These are phyloP conservation scores for Pontederia crassipes DNA, from an alignment of 176 grass and related monocot species.

Conservation along the genomic window DNA sequence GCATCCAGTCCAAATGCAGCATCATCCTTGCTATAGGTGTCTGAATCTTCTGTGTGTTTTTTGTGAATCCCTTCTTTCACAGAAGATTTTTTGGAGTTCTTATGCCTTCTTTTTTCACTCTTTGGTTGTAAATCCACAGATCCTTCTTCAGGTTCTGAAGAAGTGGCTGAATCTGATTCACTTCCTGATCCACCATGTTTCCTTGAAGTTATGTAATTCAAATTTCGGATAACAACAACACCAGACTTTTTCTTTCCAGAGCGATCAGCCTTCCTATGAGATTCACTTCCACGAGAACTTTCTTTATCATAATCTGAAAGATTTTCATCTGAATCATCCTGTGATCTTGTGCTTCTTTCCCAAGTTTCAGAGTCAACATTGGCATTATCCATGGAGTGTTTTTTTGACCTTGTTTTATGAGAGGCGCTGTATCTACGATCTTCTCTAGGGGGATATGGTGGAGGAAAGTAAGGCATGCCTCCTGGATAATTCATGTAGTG, in stretches of 20 bases:
- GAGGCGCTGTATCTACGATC: constrained; percentile 41
- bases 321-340: constrained; percentile 31
- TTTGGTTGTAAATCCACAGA: background rate
- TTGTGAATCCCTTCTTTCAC: constrained; percentile 47
- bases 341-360: constrained; percentile 16
- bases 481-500: constrained; percentile 64
- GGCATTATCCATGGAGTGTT: constrained; percentile 51
- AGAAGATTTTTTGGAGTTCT: constrained; percentile 27
- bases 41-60: constrained; percentile 32
- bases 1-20: constrained; percentile 25
- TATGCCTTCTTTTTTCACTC: constrained; percentile 33
- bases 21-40: constrained; percentile 41
- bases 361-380: constrained; percentile 30
- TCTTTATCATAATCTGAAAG: constrained; percentile 34
- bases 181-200: constrained; percentile 53
- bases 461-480: constrained; percentile 44
- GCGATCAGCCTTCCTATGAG: constrained; percentile 40
- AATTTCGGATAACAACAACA: constrained; percentile 71
- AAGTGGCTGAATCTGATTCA: constrained; percentile 48
- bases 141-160: constrained; percentile 22
- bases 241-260: constrained; percentile 68
- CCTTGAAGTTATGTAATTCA: constrained; percentile 64
- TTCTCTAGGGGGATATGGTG: constrained; percentile 57
- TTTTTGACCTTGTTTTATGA: constrained; percentile 38
- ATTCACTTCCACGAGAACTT: constrained; percentile 48